These are phyloP conservation scores for Puccinia sorghi DNA, from an alignment of 1,284 basidiomycete genomes.

Conservation along the genomic window DNA sequence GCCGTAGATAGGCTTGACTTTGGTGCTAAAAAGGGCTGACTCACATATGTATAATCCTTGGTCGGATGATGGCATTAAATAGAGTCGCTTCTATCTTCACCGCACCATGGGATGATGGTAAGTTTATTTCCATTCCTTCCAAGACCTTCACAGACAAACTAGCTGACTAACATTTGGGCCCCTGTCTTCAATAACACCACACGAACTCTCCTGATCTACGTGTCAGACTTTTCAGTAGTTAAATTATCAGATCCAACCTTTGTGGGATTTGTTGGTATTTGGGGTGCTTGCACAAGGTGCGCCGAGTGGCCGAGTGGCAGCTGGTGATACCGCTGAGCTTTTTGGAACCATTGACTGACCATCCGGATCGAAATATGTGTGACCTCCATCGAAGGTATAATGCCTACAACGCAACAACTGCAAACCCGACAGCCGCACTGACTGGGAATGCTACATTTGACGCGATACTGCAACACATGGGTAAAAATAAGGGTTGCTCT, in stretches of 20 bases:
- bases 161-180: not conserved
- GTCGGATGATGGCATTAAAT: conserved; percentile 4
- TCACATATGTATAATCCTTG: not conserved
- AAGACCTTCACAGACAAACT: not conserved
- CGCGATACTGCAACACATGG: conserved; percentile 25
- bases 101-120: conserved; percentile 44
- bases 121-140: not conserved
- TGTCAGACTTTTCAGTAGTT: conserved; percentile 27
- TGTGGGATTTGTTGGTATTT: conserved; percentile 28
- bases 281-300: conserved; percentile 42
- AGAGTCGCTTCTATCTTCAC: conserved; percentile 38
- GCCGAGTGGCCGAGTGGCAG: not conserved
- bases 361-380: not conserved
- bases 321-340: not conserved
- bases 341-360: not conserved
- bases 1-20: not conserved
- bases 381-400: not conserved
- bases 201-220: not conserved
- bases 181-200: not conserved
- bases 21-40: not conserved
- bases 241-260: conserved; percentile 27
- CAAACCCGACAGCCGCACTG: conserved; percentile 30
- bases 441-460: conserved; percentile 36
- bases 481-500: conserved; percentile 29
- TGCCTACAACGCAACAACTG: conserved; percentile 35